phyloP scores from a whole-genome alignment of 306 rosid species.

The Herpetospermum pedunculosum region DNA sequence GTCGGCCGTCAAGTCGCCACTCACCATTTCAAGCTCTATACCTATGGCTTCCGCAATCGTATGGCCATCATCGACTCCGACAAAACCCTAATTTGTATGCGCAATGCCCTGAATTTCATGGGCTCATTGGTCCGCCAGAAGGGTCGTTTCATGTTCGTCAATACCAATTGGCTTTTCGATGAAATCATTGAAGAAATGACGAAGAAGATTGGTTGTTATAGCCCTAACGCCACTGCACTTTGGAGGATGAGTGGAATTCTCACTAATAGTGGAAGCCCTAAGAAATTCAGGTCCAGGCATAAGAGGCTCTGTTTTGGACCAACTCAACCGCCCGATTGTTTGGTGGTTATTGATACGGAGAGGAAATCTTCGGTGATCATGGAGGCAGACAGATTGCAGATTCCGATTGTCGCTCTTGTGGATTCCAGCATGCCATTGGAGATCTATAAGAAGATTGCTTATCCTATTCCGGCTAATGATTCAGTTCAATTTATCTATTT shows the following conservation, averaged over 20 bases:
- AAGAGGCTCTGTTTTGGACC: constrained; percentile 67
- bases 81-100: constrained; percentile 63
- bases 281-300: constrained; percentile 67
- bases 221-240: constrained; percentile 30
- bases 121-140: constrained; percentile 46
- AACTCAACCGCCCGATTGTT: constrained; percentile 64
- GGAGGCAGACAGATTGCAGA: constrained; percentile 52
- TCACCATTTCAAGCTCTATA: constrained; percentile 60
- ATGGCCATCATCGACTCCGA: constrained; percentile 68
- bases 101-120: constrained; percentile 59
- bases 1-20: constrained; percentile 45
- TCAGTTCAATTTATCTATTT: constrained; percentile 58
- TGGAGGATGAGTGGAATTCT: constrained; percentile 80
- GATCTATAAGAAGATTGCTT: constrained; percentile 39
- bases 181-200: constrained; percentile 68
- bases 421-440: constrained; percentile 53
- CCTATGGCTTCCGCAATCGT: constrained; percentile 57
- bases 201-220: constrained; percentile 40
- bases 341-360: constrained; percentile 51
- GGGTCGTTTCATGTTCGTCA: constrained; percentile 77
- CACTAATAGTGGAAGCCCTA: constrained; percentile 63
- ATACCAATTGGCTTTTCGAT: constrained; percentile 66
- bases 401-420: constrained; percentile 70
- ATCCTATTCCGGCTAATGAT: constrained; percentile 65
- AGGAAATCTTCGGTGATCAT: constrained; percentile 49